Evolutionary conservation across 2,329 filamentous ascomycete species (phyloP), one percentile per base, ranked within the genome.

Genomic region (Hymenoscyphus occultus): DNA sequence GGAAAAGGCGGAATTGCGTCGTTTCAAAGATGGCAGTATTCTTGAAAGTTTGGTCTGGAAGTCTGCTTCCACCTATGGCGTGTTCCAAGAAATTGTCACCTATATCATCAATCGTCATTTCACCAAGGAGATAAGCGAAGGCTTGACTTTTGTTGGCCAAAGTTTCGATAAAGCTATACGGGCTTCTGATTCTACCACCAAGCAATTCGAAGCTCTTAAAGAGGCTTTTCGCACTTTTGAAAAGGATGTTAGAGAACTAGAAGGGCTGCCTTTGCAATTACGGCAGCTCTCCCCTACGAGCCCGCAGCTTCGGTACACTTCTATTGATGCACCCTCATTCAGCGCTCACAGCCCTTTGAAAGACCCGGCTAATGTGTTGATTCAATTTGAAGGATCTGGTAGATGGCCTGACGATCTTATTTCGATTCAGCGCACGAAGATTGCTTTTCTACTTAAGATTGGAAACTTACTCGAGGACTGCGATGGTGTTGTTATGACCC

Each of bases 1-100:
- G 6, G 90, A 94, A 10, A 96, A 95, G 76, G 86, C 95, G 1
- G 95, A 99, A 76, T 82, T 99, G 57, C 87, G 95, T 69, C 90
- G 95, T 22, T 99, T 99, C 81, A 96, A 93, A 72, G 93, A 98
- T 73, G 95, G 95, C 28, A 94, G 90, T 71, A 97, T 99, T 70
- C 83, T 93, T 9, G 96, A 99, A 77, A 97, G 91, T 73, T 81
- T 98, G 39, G 89, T 96, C 22, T 99, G 95, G 95, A 84, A 88
- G 69, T 83, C 85, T 63, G 80, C 84, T 1, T 80, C 86, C 1
- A 80, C 83, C 2, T 76, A 79, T 39, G 85, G 88, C 6, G 86
- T 97, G 22, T 86, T 92, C 61, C 85, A 92, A 73, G 92, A 97
- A 70, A 95, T 98, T 65, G 80, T 93, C 58, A 81, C 83, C 3